phyloP scores from a whole-genome alignment of 2,329 filamentous ascomycete species.

The Aotearoamyces nothofagi region DNA sequence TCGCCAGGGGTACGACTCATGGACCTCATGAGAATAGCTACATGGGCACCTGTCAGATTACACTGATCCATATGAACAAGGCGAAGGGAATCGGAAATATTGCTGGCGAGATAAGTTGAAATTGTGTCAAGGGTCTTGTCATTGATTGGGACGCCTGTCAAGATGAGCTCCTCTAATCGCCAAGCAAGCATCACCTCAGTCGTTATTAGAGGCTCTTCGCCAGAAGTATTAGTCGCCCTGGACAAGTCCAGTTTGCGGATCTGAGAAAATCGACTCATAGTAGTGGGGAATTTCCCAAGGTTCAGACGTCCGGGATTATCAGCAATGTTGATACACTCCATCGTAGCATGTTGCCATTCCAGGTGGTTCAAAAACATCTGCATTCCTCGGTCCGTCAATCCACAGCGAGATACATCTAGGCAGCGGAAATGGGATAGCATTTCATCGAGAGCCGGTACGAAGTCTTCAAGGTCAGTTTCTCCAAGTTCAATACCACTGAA shows the following conservation, averaged over 20 bases:
- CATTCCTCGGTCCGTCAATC: constrained; percentile 38
- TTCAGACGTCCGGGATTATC: constrained; percentile 50
- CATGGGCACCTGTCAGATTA: constrained; percentile 46
- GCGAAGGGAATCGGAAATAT: constrained; percentile 42
- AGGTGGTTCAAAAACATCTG: constrained; percentile 49
- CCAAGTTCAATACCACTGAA: constrained; percentile 55
- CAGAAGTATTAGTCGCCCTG: constrained; percentile 46
- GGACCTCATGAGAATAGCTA: constrained; percentile 48
- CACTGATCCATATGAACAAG: constrained; percentile 52
- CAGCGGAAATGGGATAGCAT: constrained; percentile 48
- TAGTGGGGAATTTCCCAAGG: constrained; percentile 46
- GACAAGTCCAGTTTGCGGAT: constrained; percentile 53
- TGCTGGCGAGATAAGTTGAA: constrained; percentile 44
- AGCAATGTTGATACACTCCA: constrained; percentile 53
- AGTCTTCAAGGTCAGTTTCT: constrained; percentile 52
- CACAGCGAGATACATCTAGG: constrained; percentile 50
- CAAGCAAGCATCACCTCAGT: constrained; percentile 51
- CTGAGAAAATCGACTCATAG: constrained; percentile 50
- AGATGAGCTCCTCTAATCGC: constrained; percentile 47
- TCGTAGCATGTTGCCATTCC: constrained; percentile 46
- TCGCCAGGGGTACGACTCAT: constrained; percentile 35
- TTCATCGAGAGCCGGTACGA: constrained; percentile 51
- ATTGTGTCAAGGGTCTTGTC: constrained; percentile 49
- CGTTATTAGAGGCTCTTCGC: constrained; percentile 45
- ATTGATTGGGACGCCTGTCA: constrained; percentile 49